Base-by-base conservation (phyloP, 2,329 filamentous ascomycete species). In the Cadophora sp. region DNA sequence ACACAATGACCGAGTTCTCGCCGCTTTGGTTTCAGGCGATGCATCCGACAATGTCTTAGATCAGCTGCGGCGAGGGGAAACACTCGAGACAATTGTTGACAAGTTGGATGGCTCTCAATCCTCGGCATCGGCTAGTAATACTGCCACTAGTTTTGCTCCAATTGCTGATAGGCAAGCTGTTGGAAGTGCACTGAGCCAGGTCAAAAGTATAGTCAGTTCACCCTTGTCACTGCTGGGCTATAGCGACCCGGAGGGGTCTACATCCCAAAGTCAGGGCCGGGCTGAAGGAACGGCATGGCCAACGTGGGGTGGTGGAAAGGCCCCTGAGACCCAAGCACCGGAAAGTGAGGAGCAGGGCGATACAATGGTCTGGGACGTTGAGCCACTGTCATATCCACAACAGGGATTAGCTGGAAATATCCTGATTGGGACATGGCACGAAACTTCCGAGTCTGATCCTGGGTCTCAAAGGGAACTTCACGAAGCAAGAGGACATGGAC, bases 21-120 rank as follows among this genome's bases (percentile, higher is more conserved):
- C 82, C 3, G 87, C 87, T 11, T 81, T 90, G 30, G 68, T 68
- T 16, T 68, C 72, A 7, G 62, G 48, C 13, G 69, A 74, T 83
- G 56, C 66, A 30, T 65, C 74, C 9, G 70, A 83, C 3, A 84
- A 87, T 43, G 82, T 89, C 1, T 70, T 89, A 63, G 78, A 80
- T 22, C 82, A 83, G 6, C 74, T 89, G 51, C 85, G 84, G 50
- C 79, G 76, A 30, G 87, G 87, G 50, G 84, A 88, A 67, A 79
- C 81, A 9, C 77, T 88, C 24, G 85, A 88, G 53, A 79, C 68
- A 55, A 86, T 90, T 64, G 84, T 85, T 4, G 83, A 87, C 60
- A 87, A 83, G 81, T 79, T 89, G 75, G 77, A 60, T 56, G 78
- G 43, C 72, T 78, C 8, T 67, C 73, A 5, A 77, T 80, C 36